Conservation (phyloP, 495 filamentous ascomycete species). For the Hyaloscypha variabilis region DNA sequence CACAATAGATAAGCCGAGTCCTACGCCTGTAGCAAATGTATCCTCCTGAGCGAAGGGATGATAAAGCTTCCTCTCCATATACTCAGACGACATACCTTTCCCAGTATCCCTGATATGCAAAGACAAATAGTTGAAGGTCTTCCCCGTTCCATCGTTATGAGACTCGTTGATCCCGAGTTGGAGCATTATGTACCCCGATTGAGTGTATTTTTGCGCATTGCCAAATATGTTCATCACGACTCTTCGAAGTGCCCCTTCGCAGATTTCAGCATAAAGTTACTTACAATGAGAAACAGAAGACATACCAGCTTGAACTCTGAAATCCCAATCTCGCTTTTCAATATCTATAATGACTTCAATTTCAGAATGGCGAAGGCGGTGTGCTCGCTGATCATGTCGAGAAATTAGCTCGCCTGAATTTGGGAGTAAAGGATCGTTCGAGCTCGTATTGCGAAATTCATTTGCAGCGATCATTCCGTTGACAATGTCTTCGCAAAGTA, state of each 20-base stretch:
- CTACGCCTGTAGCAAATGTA: slow-evolving; percentile 63
- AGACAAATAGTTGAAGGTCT: slow-evolving; percentile 3
- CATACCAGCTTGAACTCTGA: slow-evolving; percentile 62
- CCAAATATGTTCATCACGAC: slow-evolving; percentile 83
- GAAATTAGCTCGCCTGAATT: slow-evolving; percentile 4
- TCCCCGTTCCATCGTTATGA: neutral
- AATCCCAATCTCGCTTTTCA: slow-evolving; percentile 58
- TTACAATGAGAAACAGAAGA: neutral
- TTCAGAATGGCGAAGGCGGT: neutral
- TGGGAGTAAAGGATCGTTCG: neutral
- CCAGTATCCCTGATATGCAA: slow-evolving; percentile 28
- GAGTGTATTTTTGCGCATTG: slow-evolving; percentile 81
- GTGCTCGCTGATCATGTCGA: neutral
- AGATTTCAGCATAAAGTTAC: neutral
- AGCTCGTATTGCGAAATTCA: slow-evolving; percentile 28
- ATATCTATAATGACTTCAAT: slow-evolving; percentile 63
- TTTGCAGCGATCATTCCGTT: slow-evolving; percentile 55
- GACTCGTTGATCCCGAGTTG: slow-evolving; percentile 22
- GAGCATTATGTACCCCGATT: slow-evolving; percentile 64
- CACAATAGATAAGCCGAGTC: slow-evolving; percentile 70
- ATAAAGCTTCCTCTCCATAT: slow-evolving; percentile 64
- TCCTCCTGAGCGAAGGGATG: slow-evolving; percentile 75
- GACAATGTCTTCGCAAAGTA: slow-evolving; percentile 53
- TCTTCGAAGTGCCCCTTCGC: slow-evolving; percentile 60
- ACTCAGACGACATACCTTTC: slow-evolving; percentile 66